Evolutionary conservation across 2,329 filamentous ascomycete species (phyloP).

Genomic region (Nemania sp.): DNA sequence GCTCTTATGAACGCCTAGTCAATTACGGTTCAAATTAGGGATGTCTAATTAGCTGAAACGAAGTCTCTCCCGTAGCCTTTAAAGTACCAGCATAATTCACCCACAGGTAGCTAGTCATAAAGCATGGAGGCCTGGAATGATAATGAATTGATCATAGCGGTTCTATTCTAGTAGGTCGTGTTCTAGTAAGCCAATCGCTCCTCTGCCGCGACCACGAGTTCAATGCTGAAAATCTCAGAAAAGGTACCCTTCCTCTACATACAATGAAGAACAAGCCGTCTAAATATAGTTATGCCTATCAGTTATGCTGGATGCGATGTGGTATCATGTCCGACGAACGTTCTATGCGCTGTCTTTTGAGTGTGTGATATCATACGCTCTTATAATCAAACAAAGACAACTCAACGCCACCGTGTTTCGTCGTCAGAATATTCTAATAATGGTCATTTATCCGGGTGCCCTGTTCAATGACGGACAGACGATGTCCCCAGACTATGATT

Average conservation of each 20-base stretch:
- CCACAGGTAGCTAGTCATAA: too few relatives aligned
- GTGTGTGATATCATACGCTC: background rate
- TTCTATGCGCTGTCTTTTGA: background rate
- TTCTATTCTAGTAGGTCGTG: constrained; percentile 1
- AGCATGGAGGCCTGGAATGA: too few relatives aligned
- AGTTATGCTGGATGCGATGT: constrained; percentile 2
- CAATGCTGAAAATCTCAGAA: constrained; percentile 1
- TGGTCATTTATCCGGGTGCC: background rate
- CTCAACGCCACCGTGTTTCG: too few relatives aligned
- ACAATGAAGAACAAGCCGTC: background rate
- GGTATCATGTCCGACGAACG: constrained; percentile 7
- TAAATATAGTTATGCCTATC: constrained; percentile 9
- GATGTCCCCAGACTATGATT: constrained; percentile 7
- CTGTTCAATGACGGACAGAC: background rate
- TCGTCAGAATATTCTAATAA: too few relatives aligned
- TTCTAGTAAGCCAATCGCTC: background rate
- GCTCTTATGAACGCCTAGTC: too few relatives aligned
- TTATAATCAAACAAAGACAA: background rate
- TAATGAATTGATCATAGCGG: background rate
- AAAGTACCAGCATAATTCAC: too few relatives aligned
- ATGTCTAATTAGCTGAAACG: too few relatives aligned
- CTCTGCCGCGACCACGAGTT: background rate
- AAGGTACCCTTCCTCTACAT: background rate
- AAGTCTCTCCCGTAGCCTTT: too few relatives aligned
- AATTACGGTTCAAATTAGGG: too few relatives aligned